These are phyloP conservation scores for Irpex sp. DNA, from an alignment of 1,284 basidiomycete species.

Conservation along the genomic window DNA sequence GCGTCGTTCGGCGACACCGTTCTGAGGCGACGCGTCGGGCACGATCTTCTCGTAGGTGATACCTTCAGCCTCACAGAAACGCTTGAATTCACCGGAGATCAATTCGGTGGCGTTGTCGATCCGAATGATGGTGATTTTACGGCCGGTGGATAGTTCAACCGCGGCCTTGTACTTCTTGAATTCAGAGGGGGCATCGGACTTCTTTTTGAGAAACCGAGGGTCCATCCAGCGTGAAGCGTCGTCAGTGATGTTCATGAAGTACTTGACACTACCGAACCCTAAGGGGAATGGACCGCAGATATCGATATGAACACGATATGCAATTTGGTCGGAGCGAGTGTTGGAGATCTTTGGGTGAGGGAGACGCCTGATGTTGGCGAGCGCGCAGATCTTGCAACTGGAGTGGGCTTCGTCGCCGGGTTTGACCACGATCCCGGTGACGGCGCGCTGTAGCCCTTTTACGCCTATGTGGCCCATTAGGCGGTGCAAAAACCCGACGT, in stretches of 20 bases:
- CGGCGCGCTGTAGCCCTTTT: neutral
- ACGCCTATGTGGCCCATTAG: slow-evolving; percentile 1
- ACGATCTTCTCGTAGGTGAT: neutral
- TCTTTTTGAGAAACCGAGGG: neutral
- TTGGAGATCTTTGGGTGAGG: neutral
- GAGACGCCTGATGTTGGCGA: neutral
- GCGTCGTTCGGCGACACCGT: neutral
- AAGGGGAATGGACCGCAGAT: neutral
- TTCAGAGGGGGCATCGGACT: neutral
- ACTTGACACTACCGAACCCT: neutral
- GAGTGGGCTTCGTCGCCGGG: neutral
- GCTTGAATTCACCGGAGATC: neutral
- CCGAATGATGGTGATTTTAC: neutral
- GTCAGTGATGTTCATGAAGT: neutral
- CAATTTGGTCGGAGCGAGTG: neutral
- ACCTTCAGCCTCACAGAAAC: neutral
- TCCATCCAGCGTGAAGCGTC: neutral
- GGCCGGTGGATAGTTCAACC: neutral
- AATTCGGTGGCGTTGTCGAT: neutral
- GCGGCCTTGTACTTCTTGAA: neutral
- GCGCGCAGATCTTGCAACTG: neutral
- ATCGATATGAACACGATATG: neutral
- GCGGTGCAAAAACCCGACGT: slow-evolving; percentile 1
- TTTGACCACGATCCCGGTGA: neutral
- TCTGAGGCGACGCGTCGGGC: neutral